Evolutionary conservation across 2,329 filamentous ascomycete genomes (phyloP).

Genomic region (Neonectria sp.): DNA sequence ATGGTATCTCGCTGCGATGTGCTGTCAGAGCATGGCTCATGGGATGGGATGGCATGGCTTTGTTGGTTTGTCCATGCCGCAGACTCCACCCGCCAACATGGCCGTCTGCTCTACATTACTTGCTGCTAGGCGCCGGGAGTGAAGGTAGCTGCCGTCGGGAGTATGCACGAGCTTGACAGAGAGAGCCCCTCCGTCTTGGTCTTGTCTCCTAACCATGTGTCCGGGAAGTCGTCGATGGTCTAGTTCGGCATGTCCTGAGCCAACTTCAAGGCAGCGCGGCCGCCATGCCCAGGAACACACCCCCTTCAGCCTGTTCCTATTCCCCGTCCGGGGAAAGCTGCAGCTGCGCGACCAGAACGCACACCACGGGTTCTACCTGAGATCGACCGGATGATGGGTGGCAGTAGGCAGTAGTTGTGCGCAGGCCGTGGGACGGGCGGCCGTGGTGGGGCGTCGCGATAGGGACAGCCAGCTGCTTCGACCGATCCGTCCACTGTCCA

Average conservation of each 20-base stretch:
- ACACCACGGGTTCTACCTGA: background rate
- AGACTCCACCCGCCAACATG: conserved; percentile 34
- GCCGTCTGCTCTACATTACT: background rate
- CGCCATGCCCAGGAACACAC: conserved; percentile 9
- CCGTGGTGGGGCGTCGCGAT: conserved; percentile 24
- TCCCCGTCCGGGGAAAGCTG: conserved; percentile 10
- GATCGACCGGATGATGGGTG: background rate
- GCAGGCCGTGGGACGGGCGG: background rate
- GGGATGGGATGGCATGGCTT: background rate
- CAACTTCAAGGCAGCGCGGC: background rate
- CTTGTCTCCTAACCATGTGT: background rate
- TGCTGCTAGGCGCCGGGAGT: conserved; percentile 9
- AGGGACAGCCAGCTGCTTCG: conserved; percentile 9
- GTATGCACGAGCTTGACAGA: conserved; percentile 6
- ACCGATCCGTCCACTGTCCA: conserved; percentile 20
- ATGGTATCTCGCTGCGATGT: conserved; percentile 22
- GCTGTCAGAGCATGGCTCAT: conserved; percentile 21
- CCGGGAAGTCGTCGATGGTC: background rate
- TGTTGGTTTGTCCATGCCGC: conserved; percentile 24
- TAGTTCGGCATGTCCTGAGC: background rate
- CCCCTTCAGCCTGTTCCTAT: background rate
- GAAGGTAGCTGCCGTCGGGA: conserved; percentile 33
- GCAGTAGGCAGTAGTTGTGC: conserved; percentile 6
- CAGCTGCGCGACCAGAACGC: conserved; percentile 8
- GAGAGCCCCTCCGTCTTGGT: background rate